These are phyloP conservation scores for Ceratocystis albifundus DNA, from an alignment of 2,329 filamentous ascomycete species.

Conservation along the genomic window DNA sequence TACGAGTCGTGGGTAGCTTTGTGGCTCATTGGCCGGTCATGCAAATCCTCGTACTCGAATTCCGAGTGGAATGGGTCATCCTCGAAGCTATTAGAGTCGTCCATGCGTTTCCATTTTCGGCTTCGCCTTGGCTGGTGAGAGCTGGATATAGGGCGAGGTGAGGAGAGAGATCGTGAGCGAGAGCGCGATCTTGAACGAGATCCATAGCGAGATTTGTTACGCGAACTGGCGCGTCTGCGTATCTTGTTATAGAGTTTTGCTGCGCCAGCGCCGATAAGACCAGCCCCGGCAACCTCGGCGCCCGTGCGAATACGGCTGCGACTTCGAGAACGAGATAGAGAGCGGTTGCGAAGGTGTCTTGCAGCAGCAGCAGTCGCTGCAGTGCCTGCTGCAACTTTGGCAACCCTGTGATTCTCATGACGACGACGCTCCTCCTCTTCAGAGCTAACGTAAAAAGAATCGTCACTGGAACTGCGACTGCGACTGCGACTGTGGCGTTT, in stretches of 20 bases:
- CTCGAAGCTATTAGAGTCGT: too few species aligned
- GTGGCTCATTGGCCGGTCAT: background rate
- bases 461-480: slow-evolving; percentile 32
- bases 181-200: slow-evolving; percentile 27
- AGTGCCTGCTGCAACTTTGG: slow-evolving; percentile 48
- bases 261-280: slow-evolving; percentile 48
- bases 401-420: slow-evolving; percentile 32
- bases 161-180: slow-evolving; percentile 25
- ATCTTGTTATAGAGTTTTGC: slow-evolving; percentile 50
- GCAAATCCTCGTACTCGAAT: background rate
- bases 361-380: slow-evolving; percentile 47
- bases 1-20: background rate
- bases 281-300: slow-evolving; percentile 50
- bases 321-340: slow-evolving; percentile 30
- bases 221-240: slow-evolving; percentile 35
- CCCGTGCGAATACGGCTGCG: slow-evolving; percentile 34
- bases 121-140: background rate
- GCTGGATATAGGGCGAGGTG: slow-evolving; percentile 1
- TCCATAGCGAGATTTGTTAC: slow-evolving; percentile 40
- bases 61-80: background rate
- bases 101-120: background rate
- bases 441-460: background rate
- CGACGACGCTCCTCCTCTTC: background rate
- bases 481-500: slow-evolving; percentile 37
- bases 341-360: slow-evolving; percentile 43